phyloP scores from a whole-genome alignment of 331 rosid species.

The Arachis monticola region DNA sequence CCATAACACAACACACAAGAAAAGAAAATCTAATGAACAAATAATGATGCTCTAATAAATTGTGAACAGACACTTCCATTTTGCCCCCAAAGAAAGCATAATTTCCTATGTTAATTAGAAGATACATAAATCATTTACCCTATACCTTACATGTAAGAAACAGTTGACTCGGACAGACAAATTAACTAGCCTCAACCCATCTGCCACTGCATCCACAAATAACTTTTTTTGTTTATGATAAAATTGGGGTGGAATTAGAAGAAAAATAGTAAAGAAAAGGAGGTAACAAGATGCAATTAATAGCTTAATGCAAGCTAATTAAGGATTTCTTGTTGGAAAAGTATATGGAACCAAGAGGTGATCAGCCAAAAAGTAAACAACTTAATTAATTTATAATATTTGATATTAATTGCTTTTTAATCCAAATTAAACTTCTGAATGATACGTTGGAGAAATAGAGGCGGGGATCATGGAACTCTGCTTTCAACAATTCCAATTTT shows the following conservation, averaged over 20 bases:
- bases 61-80: constrained; percentile 11
- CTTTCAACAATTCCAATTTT: too few relatives aligned
- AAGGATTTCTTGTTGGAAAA: not conserved
- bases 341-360: not conserved
- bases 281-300: not conserved
- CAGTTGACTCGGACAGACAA: constrained; percentile 36
- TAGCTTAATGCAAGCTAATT: not conserved
- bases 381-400: too few relatives aligned
- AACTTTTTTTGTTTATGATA: too few relatives aligned
- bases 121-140: constrained; percentile 1
- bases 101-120: not conserved
- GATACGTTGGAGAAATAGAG: too few relatives aligned
- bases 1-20: constrained; percentile 21
- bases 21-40: constrained; percentile 28
- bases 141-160: constrained; percentile 48
- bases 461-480: too few relatives aligned
- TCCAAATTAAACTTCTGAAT: too few relatives aligned
- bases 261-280: too few relatives aligned
- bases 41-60: constrained; percentile 1
- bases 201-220: constrained; percentile 78
- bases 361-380: too few relatives aligned
- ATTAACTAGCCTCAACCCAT: constrained; percentile 59
- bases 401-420: too few relatives aligned
- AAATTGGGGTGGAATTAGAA: too few relatives aligned
- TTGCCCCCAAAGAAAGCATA: constrained; percentile 5